Evolutionary conservation across 2,329 filamentous ascomycete genomes (phyloP).

Genomic region (Metarhizium rileyi): DNA sequence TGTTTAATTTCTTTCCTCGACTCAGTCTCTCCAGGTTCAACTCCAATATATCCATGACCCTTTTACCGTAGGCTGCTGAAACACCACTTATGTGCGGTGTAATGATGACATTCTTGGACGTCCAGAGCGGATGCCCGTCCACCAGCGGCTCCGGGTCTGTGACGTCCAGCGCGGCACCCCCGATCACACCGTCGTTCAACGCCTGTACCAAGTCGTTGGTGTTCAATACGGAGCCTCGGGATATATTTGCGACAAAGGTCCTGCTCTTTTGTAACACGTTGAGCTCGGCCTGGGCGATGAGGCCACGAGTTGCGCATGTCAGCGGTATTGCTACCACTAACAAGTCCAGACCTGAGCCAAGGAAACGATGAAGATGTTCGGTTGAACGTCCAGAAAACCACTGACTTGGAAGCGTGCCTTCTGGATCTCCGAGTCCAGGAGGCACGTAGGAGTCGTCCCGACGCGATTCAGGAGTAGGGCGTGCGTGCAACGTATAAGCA

Average conservation of each 20-base stretch:
- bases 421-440: constrained; percentile 45
- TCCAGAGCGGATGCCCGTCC: constrained; percentile 53
- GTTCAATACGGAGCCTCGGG: constrained; percentile 38
- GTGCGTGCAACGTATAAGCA: constrained; percentile 55
- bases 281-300: constrained; percentile 26
- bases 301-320: not conserved
- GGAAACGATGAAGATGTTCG: not conserved
- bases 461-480: constrained; percentile 47
- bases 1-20: constrained; percentile 28
- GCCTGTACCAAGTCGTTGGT: constrained; percentile 45
- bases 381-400: constrained; percentile 24
- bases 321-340: not conserved
- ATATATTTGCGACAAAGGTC: constrained; percentile 57
- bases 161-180: constrained; percentile 60
- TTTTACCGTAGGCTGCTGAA: constrained; percentile 29
- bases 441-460: constrained; percentile 52
- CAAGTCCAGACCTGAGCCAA: not conserved
- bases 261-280: constrained; percentile 26
- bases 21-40: constrained; percentile 30
- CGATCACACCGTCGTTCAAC: constrained; percentile 28
- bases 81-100: constrained; percentile 34
- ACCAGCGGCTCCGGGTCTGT: constrained; percentile 65
- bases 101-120: constrained; percentile 52
- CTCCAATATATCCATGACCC: constrained; percentile 32
- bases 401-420: constrained; percentile 28